Evolutionary conservation across 2,329 filamentous ascomycete species (phyloP).

Genomic region (Venturia effusa): DNA sequence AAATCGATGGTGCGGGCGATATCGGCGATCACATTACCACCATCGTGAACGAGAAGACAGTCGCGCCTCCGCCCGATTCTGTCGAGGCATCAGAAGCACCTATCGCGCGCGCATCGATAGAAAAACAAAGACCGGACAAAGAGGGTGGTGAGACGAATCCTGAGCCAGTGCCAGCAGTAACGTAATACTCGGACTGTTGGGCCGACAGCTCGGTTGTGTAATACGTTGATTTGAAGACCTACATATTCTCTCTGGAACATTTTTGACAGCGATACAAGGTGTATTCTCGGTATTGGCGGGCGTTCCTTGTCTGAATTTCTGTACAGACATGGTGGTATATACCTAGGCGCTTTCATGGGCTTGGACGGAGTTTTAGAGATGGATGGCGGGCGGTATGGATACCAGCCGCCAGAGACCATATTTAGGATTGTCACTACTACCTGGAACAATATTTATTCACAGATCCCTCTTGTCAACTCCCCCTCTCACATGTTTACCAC

Average conservation of each 20-base stretch:
- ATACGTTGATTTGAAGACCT: neutral
- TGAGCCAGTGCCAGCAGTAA: neutral
- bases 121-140: neutral
- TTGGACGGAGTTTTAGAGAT: neutral
- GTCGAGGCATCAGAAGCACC: neutral
- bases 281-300: neutral
- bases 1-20: conserved; percentile 69
- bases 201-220: neutral
- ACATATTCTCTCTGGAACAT: neutral
- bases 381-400: neutral
- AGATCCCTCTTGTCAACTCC: too few species aligned
- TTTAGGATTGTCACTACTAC: too few species aligned
- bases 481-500: neutral
- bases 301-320: neutral
- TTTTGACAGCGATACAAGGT: neutral
- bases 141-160: neutral
- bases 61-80: conserved; percentile 3
- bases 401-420: neutral
- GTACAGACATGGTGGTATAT: neutral
- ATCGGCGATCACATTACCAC: conserved; percentile 58
- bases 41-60: conserved; percentile 49
- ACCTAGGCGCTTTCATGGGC: too few species aligned
- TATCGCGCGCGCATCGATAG: neutral
- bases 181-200: neutral
- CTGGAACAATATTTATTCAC: too few species aligned